Evolutionary conservation across 2,329 filamentous ascomycete genomes (phyloP).

Genomic region (Ceratocystis diversiconidia): DNA sequence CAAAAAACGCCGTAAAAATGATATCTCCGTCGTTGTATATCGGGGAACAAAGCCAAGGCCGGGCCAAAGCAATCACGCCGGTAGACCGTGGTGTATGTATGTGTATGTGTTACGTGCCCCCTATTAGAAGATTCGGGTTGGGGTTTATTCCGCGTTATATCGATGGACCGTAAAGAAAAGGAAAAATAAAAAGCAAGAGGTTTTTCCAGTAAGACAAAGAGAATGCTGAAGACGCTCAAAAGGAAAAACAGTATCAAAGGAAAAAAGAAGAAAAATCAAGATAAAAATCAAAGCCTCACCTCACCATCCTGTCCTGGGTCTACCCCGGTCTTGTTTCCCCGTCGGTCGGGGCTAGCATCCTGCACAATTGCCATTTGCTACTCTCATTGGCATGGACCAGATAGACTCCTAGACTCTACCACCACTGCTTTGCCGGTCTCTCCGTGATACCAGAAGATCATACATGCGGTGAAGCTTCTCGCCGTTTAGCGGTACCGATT

Average conservation of each 20-base stretch:
- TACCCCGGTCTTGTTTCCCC: no score
- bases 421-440: slow-evolving; percentile 20
- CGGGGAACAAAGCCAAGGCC: not conserved
- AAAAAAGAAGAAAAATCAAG: slow-evolving; percentile 3
- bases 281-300: not conserved
- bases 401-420: not conserved
- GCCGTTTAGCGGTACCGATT: slow-evolving; percentile 28
- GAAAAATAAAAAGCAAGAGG: slow-evolving; percentile 2
- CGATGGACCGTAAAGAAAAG: slow-evolving; percentile 2
- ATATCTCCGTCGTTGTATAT: not conserved
- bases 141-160: not conserved
- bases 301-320: no score
- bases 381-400: no score
- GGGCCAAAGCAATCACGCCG: not conserved
- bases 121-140: not conserved
- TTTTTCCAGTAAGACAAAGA: not conserved
- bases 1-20: not conserved
- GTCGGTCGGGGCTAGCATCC: no score
- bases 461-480: slow-evolving; percentile 33
- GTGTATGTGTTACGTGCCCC: not conserved
- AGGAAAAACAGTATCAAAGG: not conserved
- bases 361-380: no score
- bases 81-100: no score
- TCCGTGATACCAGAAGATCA: slow-evolving; percentile 26
- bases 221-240: not conserved